Conservation (phyloP, 2,329 filamentous ascomycete species). For the Fonsecaea pedrosoi region DNA sequence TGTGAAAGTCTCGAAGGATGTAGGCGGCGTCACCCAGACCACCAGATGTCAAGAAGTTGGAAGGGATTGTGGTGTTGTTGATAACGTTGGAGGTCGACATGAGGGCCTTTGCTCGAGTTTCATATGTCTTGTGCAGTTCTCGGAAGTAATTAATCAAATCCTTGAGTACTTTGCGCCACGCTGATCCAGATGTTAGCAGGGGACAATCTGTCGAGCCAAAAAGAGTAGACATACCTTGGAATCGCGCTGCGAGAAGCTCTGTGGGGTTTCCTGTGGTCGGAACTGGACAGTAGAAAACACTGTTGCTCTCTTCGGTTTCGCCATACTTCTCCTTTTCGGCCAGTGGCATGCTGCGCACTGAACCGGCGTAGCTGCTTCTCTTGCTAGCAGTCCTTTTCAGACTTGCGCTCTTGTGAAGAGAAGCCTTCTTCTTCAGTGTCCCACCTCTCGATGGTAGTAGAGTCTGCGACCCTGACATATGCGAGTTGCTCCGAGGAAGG, state of each 20-base stretch:
- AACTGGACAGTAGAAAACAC: conserved; percentile 87
- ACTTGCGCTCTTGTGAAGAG: conserved; percentile 74
- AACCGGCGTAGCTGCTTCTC: conserved; percentile 81
- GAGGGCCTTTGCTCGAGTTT: conserved; percentile 80
- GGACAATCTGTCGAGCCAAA: background rate
- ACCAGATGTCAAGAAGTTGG: conserved; percentile 77
- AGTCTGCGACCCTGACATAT: conserved; percentile 51
- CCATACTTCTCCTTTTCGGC: conserved; percentile 66
- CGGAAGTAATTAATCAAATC: conserved; percentile 93
- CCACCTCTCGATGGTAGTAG: conserved; percentile 61
- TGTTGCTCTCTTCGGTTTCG: conserved; percentile 75
- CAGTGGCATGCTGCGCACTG: conserved; percentile 78
- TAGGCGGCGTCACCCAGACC: conserved; percentile 88
- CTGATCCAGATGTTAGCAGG: conserved; percentile 54
- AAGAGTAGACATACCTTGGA: conserved; percentile 70
- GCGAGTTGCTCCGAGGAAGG: conserved; percentile 50
- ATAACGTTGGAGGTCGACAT: conserved; percentile 83
- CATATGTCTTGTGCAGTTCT: conserved; percentile 88
- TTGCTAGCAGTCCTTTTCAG: conserved; percentile 80
- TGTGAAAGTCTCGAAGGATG: conserved; percentile 82
- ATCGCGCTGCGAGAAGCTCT: conserved; percentile 82
- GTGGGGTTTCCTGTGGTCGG: conserved; percentile 88
- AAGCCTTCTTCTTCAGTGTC: conserved; percentile 88
- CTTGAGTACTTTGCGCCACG: conserved; percentile 94
- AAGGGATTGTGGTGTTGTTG: conserved; percentile 77